Evolutionary conservation across 2,329 filamentous ascomycete genomes (phyloP), one percentile per base, ranked within the genome.

Genomic region (Colletotrichum kahawae): DNA sequence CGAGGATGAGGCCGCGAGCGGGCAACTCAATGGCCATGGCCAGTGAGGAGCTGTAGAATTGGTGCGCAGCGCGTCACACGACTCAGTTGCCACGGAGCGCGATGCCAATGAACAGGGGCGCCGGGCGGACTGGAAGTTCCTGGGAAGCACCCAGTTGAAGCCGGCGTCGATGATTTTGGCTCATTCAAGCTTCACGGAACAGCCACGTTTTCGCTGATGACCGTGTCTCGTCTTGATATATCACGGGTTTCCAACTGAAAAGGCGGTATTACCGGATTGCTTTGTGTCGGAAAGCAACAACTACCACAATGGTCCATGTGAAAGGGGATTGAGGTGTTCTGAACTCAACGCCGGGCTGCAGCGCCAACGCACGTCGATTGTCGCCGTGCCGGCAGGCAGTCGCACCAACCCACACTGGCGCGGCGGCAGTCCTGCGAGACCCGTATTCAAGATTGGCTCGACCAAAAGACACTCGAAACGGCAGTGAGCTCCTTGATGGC

Each of bases 381-480:
- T 56, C 33, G 43, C 43, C 24, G 18, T 24, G 34, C 33, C 54
- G 69, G 43, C 63, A 48, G n/a, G 34, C 60, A 62, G 16, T 51
- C 21, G 57, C 36, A 51, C 62, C 38, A 60, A 57, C 33, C 54
- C 72, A 72, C 63, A 34, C 63, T 34, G 38, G 54, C 56, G 68
- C 38, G 56, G 63, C 69, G 72, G 68, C 72, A 75, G 33, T 72
- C 56, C 68, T 34, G 34, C 27, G 18, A 18, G 72, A 69, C 72
- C 72, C 68, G 56, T 75, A 64, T 64, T 38, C 69, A 67, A 75
- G n/a, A 75, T 75, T 75, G 33, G 62, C 34, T 48, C 38, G 56
- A 34, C 54, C 9, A 7, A 21, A 33, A 33, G 31, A n/a, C 56
- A 31, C 69, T 51, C 63, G 5, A 75, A 68, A 59, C 16, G 69